Percentiles rank a stretch among this genome's conserved stretches.
Conservation (phyloP, 495 filamentous ascomycete species). For the Penicillium cosmopolitanum region DNA sequence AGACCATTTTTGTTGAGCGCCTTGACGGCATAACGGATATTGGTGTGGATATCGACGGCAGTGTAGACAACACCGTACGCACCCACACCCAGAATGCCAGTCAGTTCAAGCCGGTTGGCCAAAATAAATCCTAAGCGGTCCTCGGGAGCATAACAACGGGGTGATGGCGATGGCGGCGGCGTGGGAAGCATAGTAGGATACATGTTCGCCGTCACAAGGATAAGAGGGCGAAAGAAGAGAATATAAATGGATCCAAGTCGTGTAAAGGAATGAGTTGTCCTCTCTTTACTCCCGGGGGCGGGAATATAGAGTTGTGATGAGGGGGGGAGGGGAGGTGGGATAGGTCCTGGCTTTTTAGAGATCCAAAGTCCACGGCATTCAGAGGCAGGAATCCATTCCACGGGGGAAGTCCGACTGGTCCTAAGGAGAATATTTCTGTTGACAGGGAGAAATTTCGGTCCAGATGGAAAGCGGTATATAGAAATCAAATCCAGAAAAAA, state of each 20-base stretch:
- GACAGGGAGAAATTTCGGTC: neutral
- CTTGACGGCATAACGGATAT: slow-evolving; percentile 90
- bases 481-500: neutral
- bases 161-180: slow-evolving; percentile 58
- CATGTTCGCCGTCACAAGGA: slow-evolving; percentile 30
- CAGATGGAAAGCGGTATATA: neutral
- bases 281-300: slow-evolving; percentile 3
- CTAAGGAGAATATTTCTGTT: slow-evolving; percentile 6
- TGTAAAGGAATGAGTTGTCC: neutral
- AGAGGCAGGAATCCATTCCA: slow-evolving; percentile 26
- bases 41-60: slow-evolving; percentile 83
- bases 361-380: slow-evolving; percentile 23
- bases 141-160: slow-evolving; percentile 67
- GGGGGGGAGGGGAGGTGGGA: neutral
- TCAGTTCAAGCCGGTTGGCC: slow-evolving; percentile 80
- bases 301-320: slow-evolving; percentile 10
- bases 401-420: slow-evolving; percentile 9
- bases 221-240: slow-evolving; percentile 13
- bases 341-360: slow-evolving; percentile 8
- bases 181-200: slow-evolving; percentile 61
- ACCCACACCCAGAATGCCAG: slow-evolving; percentile 84
- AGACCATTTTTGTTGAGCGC: slow-evolving; percentile 90
- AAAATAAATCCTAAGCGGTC: slow-evolving; percentile 85
- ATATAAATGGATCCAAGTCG: slow-evolving; percentile 22
- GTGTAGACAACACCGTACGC: slow-evolving; percentile 98